These are phyloP conservation scores for Dendrobium officinale DNA, from an alignment of 106 monocot genomes.

Conservation along the genomic window DNA sequence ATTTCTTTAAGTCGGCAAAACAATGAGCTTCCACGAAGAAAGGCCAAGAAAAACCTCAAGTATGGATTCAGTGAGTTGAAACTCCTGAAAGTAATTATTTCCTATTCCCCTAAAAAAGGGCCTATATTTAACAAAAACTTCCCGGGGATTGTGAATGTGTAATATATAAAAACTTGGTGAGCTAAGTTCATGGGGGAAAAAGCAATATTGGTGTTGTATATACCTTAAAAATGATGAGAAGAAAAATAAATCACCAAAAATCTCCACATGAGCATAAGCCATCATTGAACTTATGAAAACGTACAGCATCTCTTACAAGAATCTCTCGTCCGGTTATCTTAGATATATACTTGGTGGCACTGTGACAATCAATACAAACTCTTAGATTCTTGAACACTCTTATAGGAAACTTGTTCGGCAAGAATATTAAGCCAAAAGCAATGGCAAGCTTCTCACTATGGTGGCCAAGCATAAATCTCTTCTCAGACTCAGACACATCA, in stretches of 20 bases:
- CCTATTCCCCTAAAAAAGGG: neutral
- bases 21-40: neutral
- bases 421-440: conserved; percentile 63
- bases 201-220: neutral
- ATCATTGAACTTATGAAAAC: conserved; percentile 65
- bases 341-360: conserved; percentile 60
- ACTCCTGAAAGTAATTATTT: neutral
- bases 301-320: conserved; percentile 69
- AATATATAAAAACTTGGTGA: neutral
- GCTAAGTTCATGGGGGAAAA: neutral
- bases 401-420: conserved; percentile 50
- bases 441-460: conserved; percentile 89
- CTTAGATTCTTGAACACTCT: conserved; percentile 74
- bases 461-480: conserved; percentile 53
- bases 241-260: conserved; percentile 49
- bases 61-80: neutral
- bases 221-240: neutral
- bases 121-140: too few species aligned
- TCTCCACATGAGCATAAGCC: conserved; percentile 76
- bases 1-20: neutral
- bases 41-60: neutral
- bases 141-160: neutral
- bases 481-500: conserved; percentile 52
- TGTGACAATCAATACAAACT: conserved; percentile 73
- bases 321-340: conserved; percentile 64